Percentiles rank a stretch among this genome's conserved stretches.
Conservation (phyloP, 2,329 filamentous ascomycete genomes). For the Fusarium sp. region DNA sequence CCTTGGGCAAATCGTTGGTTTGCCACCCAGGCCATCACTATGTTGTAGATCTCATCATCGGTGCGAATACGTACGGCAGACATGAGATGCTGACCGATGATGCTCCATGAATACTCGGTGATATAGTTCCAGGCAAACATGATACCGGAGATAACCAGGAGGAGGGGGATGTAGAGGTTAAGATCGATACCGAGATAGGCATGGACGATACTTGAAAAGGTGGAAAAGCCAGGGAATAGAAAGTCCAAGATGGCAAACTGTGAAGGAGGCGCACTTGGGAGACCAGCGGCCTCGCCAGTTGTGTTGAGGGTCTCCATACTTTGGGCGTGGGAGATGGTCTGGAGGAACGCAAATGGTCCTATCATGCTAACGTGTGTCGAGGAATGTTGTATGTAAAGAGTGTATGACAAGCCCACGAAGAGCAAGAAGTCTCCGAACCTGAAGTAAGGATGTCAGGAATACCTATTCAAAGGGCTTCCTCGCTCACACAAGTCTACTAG, state of each 20-base stretch:
- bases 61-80: slow-evolving; percentile 71
- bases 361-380: slow-evolving; percentile 8
- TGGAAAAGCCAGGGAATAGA: slow-evolving; percentile 71
- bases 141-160: slow-evolving; percentile 59
- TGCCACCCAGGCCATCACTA: slow-evolving; percentile 75
- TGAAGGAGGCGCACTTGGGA: slow-evolving; percentile 34
- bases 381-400: background rate
- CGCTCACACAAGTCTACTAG: background rate
- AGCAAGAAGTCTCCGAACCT: background rate
- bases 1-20: slow-evolving; percentile 66
- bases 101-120: slow-evolving; percentile 55
- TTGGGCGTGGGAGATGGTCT: slow-evolving; percentile 1
- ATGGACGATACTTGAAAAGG: slow-evolving; percentile 61
- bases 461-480: background rate
- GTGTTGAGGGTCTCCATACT: slow-evolving; percentile 40
- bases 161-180: slow-evolving; percentile 66
- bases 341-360: slow-evolving; percentile 3
- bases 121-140: slow-evolving; percentile 63
- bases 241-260: slow-evolving; percentile 64
- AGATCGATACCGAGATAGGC: slow-evolving; percentile 69
- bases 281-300: slow-evolving; percentile 11
- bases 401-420: background rate
- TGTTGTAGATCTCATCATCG: slow-evolving; percentile 77
- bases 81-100: slow-evolving; percentile 65
- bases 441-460: background rate